phyloP scores from a whole-genome alignment of 352 stramenopile genomes.

The Phytophthora sp. region DNA sequence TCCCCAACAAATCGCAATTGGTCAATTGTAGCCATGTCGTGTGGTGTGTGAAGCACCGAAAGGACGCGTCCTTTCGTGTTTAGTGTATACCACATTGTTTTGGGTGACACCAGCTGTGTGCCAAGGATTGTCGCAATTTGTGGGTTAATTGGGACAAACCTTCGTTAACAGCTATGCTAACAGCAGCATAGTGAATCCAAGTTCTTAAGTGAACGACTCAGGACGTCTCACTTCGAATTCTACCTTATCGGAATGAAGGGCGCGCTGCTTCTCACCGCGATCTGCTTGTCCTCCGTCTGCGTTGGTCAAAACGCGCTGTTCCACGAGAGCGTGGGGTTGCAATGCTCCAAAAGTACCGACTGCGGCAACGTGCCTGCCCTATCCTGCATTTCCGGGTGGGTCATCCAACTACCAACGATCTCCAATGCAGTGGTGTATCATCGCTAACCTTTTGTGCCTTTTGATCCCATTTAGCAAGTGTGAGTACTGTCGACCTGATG shows the following conservation, averaged over 20 bases:
- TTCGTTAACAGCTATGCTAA: too few relatives aligned
- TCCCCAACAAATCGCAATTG: constrained; percentile 19
- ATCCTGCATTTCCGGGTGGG: constrained; percentile 67
- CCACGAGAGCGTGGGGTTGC: constrained; percentile 46
- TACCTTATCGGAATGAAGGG: constrained; percentile 20
- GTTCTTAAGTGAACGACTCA: neutral
- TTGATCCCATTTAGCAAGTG: constrained; percentile 50
- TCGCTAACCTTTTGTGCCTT: constrained; percentile 5
- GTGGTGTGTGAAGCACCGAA: too few relatives aligned
- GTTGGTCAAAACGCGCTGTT: constrained; percentile 27
- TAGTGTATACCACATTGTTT: neutral
- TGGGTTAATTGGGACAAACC: constrained; percentile 33
- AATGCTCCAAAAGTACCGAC: constrained; percentile 57
- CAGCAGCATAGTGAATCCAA: constrained; percentile 19
- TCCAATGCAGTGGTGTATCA: constrained; percentile 9
- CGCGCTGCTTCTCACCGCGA: constrained; percentile 8
- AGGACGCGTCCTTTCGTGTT: constrained; percentile 28
- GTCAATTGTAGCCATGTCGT: constrained; percentile 30
- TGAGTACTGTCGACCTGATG: constrained; percentile 62
- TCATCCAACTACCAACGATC: constrained; percentile 1
- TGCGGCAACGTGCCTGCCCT: constrained; percentile 81
- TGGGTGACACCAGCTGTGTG: constrained; percentile 9
- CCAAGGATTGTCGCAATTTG: constrained; percentile 24
- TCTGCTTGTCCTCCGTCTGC: constrained; percentile 9
- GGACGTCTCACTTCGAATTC: constrained; percentile 18